Base-by-base conservation (phyloP, 192 early-diverging fungal species). In the Coemansia reversa region DNA sequence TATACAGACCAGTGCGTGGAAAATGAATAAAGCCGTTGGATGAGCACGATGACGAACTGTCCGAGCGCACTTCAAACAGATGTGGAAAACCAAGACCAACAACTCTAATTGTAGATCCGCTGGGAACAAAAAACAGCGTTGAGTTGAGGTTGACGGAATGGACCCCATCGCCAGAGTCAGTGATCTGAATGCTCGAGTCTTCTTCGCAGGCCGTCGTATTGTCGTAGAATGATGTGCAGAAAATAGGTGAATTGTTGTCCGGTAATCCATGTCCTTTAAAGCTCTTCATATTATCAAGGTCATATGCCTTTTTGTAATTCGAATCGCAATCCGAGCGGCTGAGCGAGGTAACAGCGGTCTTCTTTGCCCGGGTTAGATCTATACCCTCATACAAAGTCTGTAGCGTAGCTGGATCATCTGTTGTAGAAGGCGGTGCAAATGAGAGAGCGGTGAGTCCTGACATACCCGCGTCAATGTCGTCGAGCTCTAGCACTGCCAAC, bases 11-110 rank as follows among this genome's bases (percentile, higher is more conserved):
- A 12, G 72, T 68, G 62, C 72, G 72, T 52, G 72, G 62, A 60
- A 75, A 80, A 55, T 72, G 60, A 50, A 80, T 49, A 71, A 80
- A 80, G 1, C 77, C 77, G 55, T 75, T 80, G 8, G 72, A 68
- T 24, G 42, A 48, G 69, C 77, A 80, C 12, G 72, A 60, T 24
- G 54, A 51, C 5, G 55, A 20, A 14, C n/a, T 16, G 39, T 39
- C 73, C 7, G 69, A 64, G 54, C 68, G 65, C 19, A 54, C 65
- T 60, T 80, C 77, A 48, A 74, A 62, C 29, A 75, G 55, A 25
- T 68, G 72, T 7, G 77, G 77, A 28, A 55, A 24, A 27, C 72
- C 77, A 51, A 80, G 30, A 22, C 77, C 69, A 32, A 75, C 66
- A 22, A 80, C 45, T n/a, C 28, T 63, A 47, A 70, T 60, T 18